These are phyloP conservation scores for Venturia pyrina DNA, from an alignment of 2,329 filamentous ascomycete genomes.

Conservation along the genomic window DNA sequence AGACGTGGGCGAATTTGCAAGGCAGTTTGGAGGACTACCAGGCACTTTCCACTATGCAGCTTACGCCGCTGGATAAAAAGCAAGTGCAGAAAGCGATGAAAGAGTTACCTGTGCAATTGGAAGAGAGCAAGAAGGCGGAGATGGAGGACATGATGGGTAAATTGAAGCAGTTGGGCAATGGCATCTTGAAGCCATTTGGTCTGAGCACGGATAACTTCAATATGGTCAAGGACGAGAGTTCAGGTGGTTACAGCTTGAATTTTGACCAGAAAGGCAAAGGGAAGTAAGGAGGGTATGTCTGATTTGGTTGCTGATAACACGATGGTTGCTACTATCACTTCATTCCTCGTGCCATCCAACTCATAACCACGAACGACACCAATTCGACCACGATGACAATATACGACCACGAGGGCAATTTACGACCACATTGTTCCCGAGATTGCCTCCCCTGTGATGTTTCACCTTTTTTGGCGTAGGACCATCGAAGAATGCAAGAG, in stretches of 20 bases:
- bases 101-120: slow-evolving; percentile 56
- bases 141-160: slow-evolving; percentile 98
- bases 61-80: slow-evolving; percentile 56
- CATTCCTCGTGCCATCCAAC: background rate
- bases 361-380: too few relatives aligned
- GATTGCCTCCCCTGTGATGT: too few relatives aligned
- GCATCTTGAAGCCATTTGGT: slow-evolving; percentile 85
- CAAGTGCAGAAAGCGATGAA: slow-evolving; percentile 58
- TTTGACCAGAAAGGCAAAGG: slow-evolving; percentile 44
- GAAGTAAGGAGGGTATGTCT: background rate
- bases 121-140: slow-evolving; percentile 74
- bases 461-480: too few relatives aligned
- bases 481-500: too few relatives aligned
- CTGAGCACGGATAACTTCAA: slow-evolving; percentile 91
- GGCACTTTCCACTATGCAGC: slow-evolving; percentile 48
- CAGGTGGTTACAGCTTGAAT: slow-evolving; percentile 89
- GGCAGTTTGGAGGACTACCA: slow-evolving; percentile 72
- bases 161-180: slow-evolving; percentile 84
- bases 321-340: background rate
- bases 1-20: slow-evolving; percentile 70
- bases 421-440: too few relatives aligned
- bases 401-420: too few relatives aligned
- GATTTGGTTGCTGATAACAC: background rate
- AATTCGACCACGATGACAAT: too few relatives aligned
- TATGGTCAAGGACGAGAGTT: slow-evolving; percentile 81